Base-by-base conservation (phyloP, 352 stramenopile genomes). In the Plasmopara halstedii region DNA sequence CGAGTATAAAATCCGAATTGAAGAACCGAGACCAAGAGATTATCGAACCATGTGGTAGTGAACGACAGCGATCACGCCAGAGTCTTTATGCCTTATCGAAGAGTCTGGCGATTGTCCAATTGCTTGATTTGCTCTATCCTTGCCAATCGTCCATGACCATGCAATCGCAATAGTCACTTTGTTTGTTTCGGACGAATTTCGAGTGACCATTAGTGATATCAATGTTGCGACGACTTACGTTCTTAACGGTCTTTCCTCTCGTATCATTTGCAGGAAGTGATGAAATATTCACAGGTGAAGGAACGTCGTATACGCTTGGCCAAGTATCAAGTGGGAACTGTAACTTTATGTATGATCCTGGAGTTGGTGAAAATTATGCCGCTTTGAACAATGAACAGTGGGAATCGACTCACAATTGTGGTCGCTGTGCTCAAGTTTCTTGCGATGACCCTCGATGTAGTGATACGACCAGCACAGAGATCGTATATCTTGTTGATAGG, bases 341-440 rank as follows among this genome's bases (percentile, higher is more conserved):
- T 58, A 79, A 80, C 49, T 79, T 84, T 40, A 83, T 85, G 71
- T 55, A 56, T 38, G 66, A 65, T 34, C 60, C 71, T 0, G 41
- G 33, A 1, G 51, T 54, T 6, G 66, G 38, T 14, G 67, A 60
- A 29, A 75, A 83, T 40, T 85, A 85, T 37, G 74, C 73, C 0
- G 74, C 74, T 9, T 49, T 89, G 23, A 87, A 83, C 39, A 56
- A 51, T 32, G 31, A 51, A 1, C 74, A 84, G 45, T 87, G 77
- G 67, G 50, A 77, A 31, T 58, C 46, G 21, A 72, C 67, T 13
- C 55, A 50, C 11, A 72, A 83, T 58, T 87, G 78, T 32, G 70
- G 75, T 2, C 73, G 71, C 31, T 88, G 75, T 27, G 74, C 66
- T 27, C 56, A 85, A 21, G 69, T 88, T 2, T 69, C 58, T 20